A percentile compares a stretch with the other conserved stretches of the same genome.
These are phyloP conservation scores for Chlorella sp. DNA, from an alignment of 139 green algal species.

Conservation along the genomic window DNA sequence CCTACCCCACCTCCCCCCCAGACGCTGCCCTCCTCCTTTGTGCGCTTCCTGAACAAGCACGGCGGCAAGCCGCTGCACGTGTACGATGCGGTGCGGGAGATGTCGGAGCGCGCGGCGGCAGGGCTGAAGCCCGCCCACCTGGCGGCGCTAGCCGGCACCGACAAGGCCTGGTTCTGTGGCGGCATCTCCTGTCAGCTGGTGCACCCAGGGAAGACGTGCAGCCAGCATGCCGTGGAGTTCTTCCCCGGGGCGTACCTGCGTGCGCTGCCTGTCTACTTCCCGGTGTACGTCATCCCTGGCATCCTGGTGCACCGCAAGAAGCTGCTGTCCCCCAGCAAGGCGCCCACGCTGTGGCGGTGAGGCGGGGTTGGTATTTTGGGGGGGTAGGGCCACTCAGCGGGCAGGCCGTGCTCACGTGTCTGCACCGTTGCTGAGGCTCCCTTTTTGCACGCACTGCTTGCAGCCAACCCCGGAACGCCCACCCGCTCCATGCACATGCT, in stretches of 20 bases:
- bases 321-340: constrained; percentile 58
- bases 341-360: constrained; percentile 69
- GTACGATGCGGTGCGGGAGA: constrained; percentile 39
- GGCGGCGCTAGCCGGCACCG: constrained; percentile 47
- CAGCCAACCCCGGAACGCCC: no score
- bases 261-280: constrained; percentile 85
- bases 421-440: no score
- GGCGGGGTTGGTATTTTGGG: no score
- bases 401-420: no score
- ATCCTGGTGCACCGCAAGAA: constrained; percentile 88
- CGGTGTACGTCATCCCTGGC: constrained; percentile 78
- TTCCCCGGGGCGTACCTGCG: constrained; percentile 73
- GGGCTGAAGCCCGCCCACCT: constrained; percentile 32
- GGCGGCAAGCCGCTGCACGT: constrained; percentile 58
- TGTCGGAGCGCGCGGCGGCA: not conserved
- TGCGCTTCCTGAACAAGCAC: constrained; percentile 90
- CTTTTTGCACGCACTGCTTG: no score
- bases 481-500: no score
- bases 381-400: no score
- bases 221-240: constrained; percentile 55
- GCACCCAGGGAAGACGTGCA: constrained; percentile 78
- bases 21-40: constrained; percentile 78
- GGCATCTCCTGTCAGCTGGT: constrained; percentile 63
- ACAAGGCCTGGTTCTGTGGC: constrained; percentile 24
- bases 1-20: not conserved